These are phyloP conservation scores for Candida labiduridarum DNA, from an alignment of 1,139 yeast genomes.

Conservation along the genomic window DNA sequence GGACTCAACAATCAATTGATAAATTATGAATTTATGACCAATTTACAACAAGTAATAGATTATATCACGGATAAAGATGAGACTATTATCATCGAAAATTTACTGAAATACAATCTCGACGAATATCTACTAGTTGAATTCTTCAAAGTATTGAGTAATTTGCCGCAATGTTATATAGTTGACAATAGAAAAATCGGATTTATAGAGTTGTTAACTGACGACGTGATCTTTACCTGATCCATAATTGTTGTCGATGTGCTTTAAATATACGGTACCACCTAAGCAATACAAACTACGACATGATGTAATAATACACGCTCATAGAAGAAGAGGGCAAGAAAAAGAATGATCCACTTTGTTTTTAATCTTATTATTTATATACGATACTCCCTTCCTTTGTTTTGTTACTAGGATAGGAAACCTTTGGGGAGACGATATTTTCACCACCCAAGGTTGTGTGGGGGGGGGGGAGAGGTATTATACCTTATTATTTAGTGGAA, in stretches of 20 bases:
- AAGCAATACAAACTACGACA: too few species aligned
- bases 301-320: too few species aligned
- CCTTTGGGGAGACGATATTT: too few species aligned
- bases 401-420: too few species aligned
- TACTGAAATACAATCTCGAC: slow-evolving; percentile 4
- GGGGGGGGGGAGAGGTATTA: too few species aligned
- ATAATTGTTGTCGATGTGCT: not conserved
- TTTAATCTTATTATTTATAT: too few species aligned
- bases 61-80: not conserved
- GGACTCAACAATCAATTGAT: slow-evolving; percentile 3
- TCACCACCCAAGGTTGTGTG: too few species aligned
- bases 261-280: too few species aligned
- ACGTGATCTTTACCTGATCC: slow-evolving; percentile 1
- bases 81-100: slow-evolving; percentile 10
- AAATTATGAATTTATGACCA: slow-evolving; percentile 13
- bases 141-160: slow-evolving; percentile 6
- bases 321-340: too few species aligned
- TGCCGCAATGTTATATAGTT: slow-evolving; percentile 6
- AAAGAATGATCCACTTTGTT: too few species aligned
- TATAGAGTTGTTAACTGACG: slow-evolving; percentile 11
- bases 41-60: slow-evolving; percentile 7
- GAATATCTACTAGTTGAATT: slow-evolving; percentile 9
- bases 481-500: too few species aligned
- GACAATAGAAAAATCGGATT: slow-evolving; percentile 10
- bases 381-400: too few species aligned